A percentile compares a stretch with the other conserved stretches of the same genome.
Conservation (phyloP, 2,329 filamentous ascomycete genomes). For the Aspergillus awamori region DNA sequence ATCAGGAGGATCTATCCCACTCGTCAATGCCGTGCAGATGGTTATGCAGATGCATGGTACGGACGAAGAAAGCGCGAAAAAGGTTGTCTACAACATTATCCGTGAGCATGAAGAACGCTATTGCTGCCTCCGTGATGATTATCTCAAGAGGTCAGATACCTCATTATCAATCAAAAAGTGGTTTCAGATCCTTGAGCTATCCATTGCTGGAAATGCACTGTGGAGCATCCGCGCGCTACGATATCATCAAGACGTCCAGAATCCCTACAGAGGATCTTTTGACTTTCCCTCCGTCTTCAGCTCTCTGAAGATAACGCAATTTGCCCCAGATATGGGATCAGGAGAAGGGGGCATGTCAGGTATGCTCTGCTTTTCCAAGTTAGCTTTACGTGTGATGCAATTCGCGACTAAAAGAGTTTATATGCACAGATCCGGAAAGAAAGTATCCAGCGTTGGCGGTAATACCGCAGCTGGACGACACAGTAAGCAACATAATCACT, state of each 20-base stretch:
- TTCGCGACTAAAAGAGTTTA: background rate
- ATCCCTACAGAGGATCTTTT: background rate
- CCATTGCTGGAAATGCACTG: conserved; percentile 6
- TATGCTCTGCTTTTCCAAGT: too few relatives aligned
- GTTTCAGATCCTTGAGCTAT: background rate
- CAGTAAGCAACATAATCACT: too few relatives aligned
- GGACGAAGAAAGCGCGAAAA: background rate
- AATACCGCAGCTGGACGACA: too few relatives aligned
- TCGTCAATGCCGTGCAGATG: conserved; percentile 2
- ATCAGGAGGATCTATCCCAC: background rate
- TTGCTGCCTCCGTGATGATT: conserved; percentile 1
- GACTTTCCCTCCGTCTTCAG: background rate
- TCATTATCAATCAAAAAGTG: background rate
- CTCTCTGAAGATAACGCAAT: too few relatives aligned
- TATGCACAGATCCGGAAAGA: too few relatives aligned
- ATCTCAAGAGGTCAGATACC: background rate
- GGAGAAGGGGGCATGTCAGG: background rate
- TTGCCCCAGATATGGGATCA: background rate
- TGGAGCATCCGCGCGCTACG: background rate
- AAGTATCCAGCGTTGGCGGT: too few relatives aligned
- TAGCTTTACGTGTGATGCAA: background rate
- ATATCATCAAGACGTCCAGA: background rate
- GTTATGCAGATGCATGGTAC: background rate
- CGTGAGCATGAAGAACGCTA: background rate
- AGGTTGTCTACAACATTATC: background rate